Percentiles rank a stretch among this genome's conserved stretches.
These are phyloP conservation scores for Rhododendron griersonianum DNA, from an alignment of 148 eudicot genomes.

Conservation along the genomic window DNA sequence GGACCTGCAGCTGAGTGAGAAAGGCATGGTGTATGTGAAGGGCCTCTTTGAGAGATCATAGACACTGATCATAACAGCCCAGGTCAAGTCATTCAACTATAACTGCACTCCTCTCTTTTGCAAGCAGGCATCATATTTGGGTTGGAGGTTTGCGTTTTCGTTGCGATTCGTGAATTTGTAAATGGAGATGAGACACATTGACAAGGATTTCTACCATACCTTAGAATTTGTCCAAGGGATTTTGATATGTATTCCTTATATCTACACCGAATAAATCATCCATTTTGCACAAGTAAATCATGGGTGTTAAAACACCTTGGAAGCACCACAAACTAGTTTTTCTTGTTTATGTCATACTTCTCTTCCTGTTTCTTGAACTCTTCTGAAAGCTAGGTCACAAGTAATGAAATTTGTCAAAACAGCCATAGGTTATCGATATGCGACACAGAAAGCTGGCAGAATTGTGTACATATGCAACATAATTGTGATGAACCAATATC, in stretches of 20 bases:
- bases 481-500: background rate
- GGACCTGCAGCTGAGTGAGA: slow-evolving; percentile 75
- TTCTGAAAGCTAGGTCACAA: background rate
- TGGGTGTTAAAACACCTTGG: background rate
- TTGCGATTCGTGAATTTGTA: background rate
- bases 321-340: background rate
- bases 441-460: background rate
- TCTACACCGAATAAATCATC: background rate
- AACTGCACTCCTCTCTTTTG: background rate
- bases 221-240: background rate
- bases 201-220: background rate
- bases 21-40: slow-evolving; percentile 96
- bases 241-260: background rate
- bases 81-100: background rate
- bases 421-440: background rate
- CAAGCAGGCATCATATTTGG: background rate
- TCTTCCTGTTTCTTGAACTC: background rate
- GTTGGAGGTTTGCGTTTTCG: background rate
- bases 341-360: background rate
- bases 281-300: background rate
- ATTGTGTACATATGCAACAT: background rate
- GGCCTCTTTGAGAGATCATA: slow-evolving; percentile 68
- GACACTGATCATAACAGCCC: background rate
- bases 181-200: background rate
- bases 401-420: background rate